Percentiles rank a stretch among this genome's conserved stretches.
Conservation (phyloP, 164 flowering plant species). For the Amborella trichopoda region DNA sequence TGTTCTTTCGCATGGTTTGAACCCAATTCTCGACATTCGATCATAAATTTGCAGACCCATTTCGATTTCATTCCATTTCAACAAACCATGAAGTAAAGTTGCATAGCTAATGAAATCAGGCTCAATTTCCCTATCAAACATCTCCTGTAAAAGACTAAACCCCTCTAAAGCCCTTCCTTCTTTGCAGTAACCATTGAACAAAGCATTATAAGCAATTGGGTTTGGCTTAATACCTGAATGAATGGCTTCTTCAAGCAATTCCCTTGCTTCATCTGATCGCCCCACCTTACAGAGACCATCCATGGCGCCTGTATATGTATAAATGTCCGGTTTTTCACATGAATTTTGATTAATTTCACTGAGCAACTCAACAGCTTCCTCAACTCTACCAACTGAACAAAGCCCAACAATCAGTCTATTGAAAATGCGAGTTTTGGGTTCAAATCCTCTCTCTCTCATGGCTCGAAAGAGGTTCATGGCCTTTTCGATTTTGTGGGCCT, state of each 20-base stretch:
- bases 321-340: conserved; percentile 48
- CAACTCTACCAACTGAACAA: conserved; percentile 76
- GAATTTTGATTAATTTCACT: conserved; percentile 31
- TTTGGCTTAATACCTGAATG: conserved; percentile 43
- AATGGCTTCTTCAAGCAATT: conserved; percentile 54
- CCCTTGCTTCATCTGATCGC: conserved; percentile 60
- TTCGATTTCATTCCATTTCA: conserved; percentile 47
- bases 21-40: conserved; percentile 44
- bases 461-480: conserved; percentile 49
- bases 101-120: conserved; percentile 68
- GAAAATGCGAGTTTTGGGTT: conserved; percentile 47
- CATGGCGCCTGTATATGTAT: conserved; percentile 65
- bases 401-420: conserved; percentile 77
- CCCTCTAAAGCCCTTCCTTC: conserved; percentile 72
- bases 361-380: conserved; percentile 56
- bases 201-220: conserved; percentile 58
- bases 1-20: conserved; percentile 39
- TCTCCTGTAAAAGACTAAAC: conserved; percentile 34
- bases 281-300: conserved; percentile 94
- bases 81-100: conserved; percentile 62
- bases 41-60: conserved; percentile 34
- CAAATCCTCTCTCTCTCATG: conserved; percentile 38
- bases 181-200: conserved; percentile 62
- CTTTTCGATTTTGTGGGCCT: conserved; percentile 28
- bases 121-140: conserved; percentile 37